Base-by-base conservation (phyloP, 345 rosid genomes). In the Linum tenue region DNA sequence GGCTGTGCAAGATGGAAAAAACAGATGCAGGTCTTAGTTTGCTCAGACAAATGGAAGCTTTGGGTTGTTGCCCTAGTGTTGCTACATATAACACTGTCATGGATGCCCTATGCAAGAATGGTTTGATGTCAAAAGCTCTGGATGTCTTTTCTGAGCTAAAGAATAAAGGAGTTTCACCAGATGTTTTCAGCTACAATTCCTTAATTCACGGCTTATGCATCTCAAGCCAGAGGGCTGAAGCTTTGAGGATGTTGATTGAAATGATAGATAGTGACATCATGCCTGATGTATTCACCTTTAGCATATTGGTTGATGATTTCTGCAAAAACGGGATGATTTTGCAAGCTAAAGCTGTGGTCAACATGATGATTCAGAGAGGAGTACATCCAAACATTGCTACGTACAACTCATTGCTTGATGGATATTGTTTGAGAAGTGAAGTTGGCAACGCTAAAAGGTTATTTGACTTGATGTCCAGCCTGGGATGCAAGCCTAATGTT, bases 301-400 rank as follows among this genome's bases (percentile, higher is more conserved):
- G 50, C 56, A 53, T 5, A 7, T 9, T 39, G 39, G 51, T 61
- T 60, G 71, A 68, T 68, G 48, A 35, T 37, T 55, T 60, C 6
- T 60, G 41, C 56, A 68, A 61, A 39, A 36, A 68, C 17, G 66
- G 60, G 31, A 14, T 37, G 60, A 31, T 61, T 39, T 39, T 22
- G 6, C 65, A 68, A 53, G 66, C 71, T 14, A 40, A 50, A 50
- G 9, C 16, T 36, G 35, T 53, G n/a, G 5, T 68, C 36, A 16
- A 11, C n/a, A 16, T 39, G 37, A 68, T 61, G 71, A 68, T 68
- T 7, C 51, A 39, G 5, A 68, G 37, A 11, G 71, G 65, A 5
- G 12, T 68, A 31, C 17, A 16, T n/a, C 71, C 71, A 2, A 17
- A 57, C 22, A 12, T 57, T 31, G 5, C 22, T 17, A 57, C 60